phyloP scores from a whole-genome alignment of 371 early-diverging fungal species.

The Mortierella sp. region DNA sequence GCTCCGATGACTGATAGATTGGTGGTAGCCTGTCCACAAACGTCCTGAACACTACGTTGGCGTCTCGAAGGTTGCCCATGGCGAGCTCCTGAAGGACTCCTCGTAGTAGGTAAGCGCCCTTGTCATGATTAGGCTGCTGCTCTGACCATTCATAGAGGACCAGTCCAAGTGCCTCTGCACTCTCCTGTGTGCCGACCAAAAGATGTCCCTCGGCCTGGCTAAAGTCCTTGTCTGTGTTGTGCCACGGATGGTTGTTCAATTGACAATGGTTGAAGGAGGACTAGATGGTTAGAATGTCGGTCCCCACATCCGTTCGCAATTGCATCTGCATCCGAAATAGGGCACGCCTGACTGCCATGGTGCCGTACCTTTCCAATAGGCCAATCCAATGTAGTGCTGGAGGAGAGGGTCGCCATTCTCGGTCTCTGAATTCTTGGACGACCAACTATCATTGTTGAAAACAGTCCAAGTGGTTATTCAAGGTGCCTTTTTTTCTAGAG shows the following conservation, averaged over 20 bases:
- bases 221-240: conserved; percentile 63
- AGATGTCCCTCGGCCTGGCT: conserved; percentile 80
- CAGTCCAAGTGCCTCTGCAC: conserved; percentile 77
- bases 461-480: no score
- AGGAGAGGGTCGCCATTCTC: conserved; percentile 84
- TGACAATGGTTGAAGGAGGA: no score
- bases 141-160: conserved; percentile 81
- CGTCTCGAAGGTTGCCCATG: conserved; percentile 78
- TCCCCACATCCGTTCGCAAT: no score
- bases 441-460: conserved; percentile 77
- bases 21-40: conserved; percentile 62
- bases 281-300: no score
- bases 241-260: no score
- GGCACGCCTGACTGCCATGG: no score
- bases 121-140: conserved; percentile 62
- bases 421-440: conserved; percentile 65
- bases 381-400: conserved; percentile 85
- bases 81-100: conserved; percentile 84
- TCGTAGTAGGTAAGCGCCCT: conserved; percentile 83
- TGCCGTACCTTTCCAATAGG: conserved; percentile 68
- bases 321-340: no score
- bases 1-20: conserved; percentile 35
- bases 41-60: conserved; percentile 69
- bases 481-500: no score
- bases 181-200: conserved; percentile 80